Percentiles rank a stretch among this genome's conserved stretches.
phyloP scores from a whole-genome alignment of 2,329 filamentous ascomycete species.

The Parastagonospora avenae region DNA sequence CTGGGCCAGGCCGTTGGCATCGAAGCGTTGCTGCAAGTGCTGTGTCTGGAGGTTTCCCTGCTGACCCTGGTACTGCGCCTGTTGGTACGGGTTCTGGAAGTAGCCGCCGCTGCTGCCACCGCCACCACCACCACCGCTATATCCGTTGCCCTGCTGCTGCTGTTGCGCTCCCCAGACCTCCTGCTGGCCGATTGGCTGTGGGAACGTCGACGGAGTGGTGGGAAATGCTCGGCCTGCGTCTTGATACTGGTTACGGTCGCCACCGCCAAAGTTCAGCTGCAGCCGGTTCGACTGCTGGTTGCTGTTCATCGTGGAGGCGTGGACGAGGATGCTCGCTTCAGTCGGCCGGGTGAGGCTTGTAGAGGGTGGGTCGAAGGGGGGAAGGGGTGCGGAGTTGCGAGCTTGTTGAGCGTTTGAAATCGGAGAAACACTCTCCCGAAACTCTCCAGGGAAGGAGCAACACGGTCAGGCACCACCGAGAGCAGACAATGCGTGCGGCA shows the following conservation, averaged over 20 bases:
- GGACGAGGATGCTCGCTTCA: background rate
- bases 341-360: background rate
- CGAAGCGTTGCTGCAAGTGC: conserved; percentile 61
- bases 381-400: conserved; percentile 7
- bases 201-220: conserved; percentile 91
- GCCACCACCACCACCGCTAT: conserved; percentile 18
- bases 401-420: background rate
- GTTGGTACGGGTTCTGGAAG: conserved; percentile 58
- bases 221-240: conserved; percentile 56
- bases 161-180: conserved; percentile 63
- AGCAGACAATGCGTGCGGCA: too few relatives aligned
- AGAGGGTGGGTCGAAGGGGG: background rate
- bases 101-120: conserved; percentile 52
- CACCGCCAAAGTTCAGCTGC: conserved; percentile 56
- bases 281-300: conserved; percentile 52
- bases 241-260: conserved; percentile 46
- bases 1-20: conserved; percentile 88
- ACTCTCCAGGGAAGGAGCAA: too few relatives aligned
- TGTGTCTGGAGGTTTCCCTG: conserved; percentile 55
- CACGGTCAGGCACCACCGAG: too few relatives aligned
- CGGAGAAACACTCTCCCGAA: too few relatives aligned
- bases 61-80: conserved; percentile 56
- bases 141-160: conserved; percentile 47
- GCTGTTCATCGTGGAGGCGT: conserved; percentile 39
- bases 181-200: conserved; percentile 79